Percentiles rank a stretch among this genome's conserved stretches.
Evolutionary conservation across 2,329 filamentous ascomycete genomes (phyloP).

Genomic region (Cercospora sp.): DNA sequence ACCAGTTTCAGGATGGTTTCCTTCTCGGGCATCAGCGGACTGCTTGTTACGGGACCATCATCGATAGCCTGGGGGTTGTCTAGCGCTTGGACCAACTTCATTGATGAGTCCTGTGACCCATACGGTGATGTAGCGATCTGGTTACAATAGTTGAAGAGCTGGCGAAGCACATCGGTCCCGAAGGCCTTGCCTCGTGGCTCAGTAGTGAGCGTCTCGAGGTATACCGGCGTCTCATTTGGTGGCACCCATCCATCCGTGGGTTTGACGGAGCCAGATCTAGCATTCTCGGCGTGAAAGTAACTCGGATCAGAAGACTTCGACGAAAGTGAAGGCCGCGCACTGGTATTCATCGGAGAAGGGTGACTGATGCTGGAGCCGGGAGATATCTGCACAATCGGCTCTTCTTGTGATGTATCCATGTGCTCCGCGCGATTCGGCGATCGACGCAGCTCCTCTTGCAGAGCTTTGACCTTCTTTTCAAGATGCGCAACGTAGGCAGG

Average conservation of each 20-base stretch:
- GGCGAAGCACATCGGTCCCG: conserved; percentile 25
- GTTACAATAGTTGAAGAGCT: conserved; percentile 22
- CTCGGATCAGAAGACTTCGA: neutral
- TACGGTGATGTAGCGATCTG: neutral
- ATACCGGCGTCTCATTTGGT: neutral
- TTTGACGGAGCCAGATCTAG: neutral
- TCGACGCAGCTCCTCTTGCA: conserved; percentile 17
- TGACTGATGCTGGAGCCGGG: neutral
- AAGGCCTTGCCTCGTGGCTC: conserved; percentile 25
- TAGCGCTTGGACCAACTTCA: conserved; percentile 24
- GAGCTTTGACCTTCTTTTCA: conserved; percentile 24
- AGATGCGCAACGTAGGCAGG: conserved; percentile 28
- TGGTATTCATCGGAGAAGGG: neutral
- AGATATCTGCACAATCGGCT: neutral
- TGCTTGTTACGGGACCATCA: neutral
- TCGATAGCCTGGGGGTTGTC: conserved; percentile 17
- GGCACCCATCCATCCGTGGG: neutral
- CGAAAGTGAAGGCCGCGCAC: neutral
- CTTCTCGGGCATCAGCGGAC: conserved; percentile 19
- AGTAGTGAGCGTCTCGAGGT: conserved; percentile 20
- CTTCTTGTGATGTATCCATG: neutral
- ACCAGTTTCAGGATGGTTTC: conserved; percentile 14
- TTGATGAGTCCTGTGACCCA: conserved; percentile 12
- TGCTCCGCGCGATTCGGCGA: conserved; percentile 1
- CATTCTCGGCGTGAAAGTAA: neutral